Evolutionary conservation across 768 basidiomycete genomes (phyloP), one percentile per base, ranked within the genome.

Genomic region (Obba rivulosa): DNA sequence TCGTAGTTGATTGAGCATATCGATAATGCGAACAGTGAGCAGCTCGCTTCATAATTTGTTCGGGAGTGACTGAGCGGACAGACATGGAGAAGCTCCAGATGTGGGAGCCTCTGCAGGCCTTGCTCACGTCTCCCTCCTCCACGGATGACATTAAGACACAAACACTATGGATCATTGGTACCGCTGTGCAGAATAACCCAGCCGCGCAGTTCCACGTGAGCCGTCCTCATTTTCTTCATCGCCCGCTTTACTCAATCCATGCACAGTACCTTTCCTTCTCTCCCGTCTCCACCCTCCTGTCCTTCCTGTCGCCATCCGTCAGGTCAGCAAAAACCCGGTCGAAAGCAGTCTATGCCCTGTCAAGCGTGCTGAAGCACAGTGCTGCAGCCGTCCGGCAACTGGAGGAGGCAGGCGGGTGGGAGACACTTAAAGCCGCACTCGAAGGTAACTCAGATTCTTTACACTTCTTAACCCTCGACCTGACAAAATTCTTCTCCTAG

Each of bases 161-260:
- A 51, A 78, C 81, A 0, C 66, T 93, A 9, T 95, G 92, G 92
- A 81, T 93, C 0, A 75, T 89, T 21, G 92, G 92, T 5, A 95
- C 92, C 0, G 90, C 92, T 0, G 60, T 93, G 4, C 91, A 93
- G 63, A 94, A 95, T 58, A 95, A 94, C 53, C 89, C 91, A 0
- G 70, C 81, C 8, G 89, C 92, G 0, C 92, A 94, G 55, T 71
- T 77, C 46, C 78, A 81, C 3, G 88, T 90, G 57, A 53, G 81
- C 74, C 3, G 13, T 21, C 34, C 34, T 35, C n/a, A 20, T 22
- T 24, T 34, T 47, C 20, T 37, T 37, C 21, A 3, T n/a, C 24
- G n/a, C 24, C 28, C 22, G 4, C 34, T 11, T 14, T 39, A 1
- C 41, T 21, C 37, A 17, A 16, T 46, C 20, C 18, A 42, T 58